A percentile compares a stretch with the other conserved stretches of the same genome.
Conservation (phyloP, 371 early-diverging fungal genomes). For the Chytridium lagenaria region DNA sequence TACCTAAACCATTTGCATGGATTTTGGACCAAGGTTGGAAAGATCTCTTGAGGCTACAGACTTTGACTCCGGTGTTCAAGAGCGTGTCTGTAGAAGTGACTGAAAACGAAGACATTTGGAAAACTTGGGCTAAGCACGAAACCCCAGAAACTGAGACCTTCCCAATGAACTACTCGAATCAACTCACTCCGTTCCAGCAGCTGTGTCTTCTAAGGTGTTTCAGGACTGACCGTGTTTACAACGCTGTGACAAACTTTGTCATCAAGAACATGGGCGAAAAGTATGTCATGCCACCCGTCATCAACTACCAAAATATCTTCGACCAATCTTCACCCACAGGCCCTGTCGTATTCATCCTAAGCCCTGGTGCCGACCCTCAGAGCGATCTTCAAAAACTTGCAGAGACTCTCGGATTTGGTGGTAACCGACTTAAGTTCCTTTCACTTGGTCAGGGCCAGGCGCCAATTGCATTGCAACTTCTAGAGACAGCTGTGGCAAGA, state of each 20-base stretch:
- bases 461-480: conserved; percentile 64
- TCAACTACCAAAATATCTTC: conserved; percentile 65
- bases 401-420: conserved; percentile 62
- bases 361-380: conserved; percentile 67
- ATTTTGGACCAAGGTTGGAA: conserved; percentile 64
- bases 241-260: conserved; percentile 65
- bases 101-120: conserved; percentile 54
- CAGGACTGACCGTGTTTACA: conserved; percentile 64
- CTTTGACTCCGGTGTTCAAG: conserved; percentile 51
- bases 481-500: conserved; percentile 64
- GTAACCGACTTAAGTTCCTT: conserved; percentile 62
- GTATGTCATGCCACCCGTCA: conserved; percentile 68
- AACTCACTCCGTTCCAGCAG: conserved; percentile 58
- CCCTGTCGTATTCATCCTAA: conserved; percentile 66
- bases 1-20: conserved; percentile 59
- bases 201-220: conserved; percentile 65
- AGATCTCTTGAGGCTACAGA: conserved; percentile 51
- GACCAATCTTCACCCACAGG: conserved; percentile 66
- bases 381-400: conserved; percentile 66
- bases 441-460: conserved; percentile 70
- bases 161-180: conserved; percentile 56
- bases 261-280: conserved; percentile 65
- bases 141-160: conserved; percentile 56
- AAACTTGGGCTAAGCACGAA: conserved; percentile 56
- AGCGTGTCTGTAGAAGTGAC: conserved; percentile 48